Conservation (phyloP, 1,284 basidiomycete genomes). For the Irpex sp. region DNA sequence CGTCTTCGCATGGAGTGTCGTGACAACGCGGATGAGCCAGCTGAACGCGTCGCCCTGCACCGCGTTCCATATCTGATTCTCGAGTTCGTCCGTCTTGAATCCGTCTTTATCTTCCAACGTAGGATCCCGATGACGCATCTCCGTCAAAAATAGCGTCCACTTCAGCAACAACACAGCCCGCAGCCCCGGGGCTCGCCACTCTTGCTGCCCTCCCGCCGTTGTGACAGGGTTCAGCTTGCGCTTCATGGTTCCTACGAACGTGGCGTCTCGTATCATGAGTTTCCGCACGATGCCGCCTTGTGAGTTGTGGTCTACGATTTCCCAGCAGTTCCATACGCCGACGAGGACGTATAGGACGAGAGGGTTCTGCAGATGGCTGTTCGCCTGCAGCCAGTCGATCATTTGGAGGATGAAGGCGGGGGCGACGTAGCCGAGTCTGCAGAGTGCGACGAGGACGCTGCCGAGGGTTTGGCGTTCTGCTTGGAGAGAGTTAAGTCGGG, state of each 20-base stretch:
- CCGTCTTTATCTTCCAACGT: constrained; percentile 61
- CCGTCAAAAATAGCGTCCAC: constrained; percentile 84
- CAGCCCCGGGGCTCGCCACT: constrained; percentile 74
- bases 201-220: constrained; percentile 32
- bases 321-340: constrained; percentile 64
- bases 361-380: constrained; percentile 49
- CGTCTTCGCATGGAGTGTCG: constrained; percentile 48
- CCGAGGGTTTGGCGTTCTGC: constrained; percentile 70
- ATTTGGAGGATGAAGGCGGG: constrained; percentile 55
- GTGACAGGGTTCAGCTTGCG: constrained; percentile 36
- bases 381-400: constrained; percentile 62
- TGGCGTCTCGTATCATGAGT: constrained; percentile 40
- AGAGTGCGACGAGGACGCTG: constrained; percentile 56
- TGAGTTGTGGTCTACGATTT: constrained; percentile 57
- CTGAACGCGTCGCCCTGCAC: constrained; percentile 82
- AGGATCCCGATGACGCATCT: constrained; percentile 66
- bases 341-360: constrained; percentile 74
- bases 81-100: constrained; percentile 76
- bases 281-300: constrained; percentile 40
- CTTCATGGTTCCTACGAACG: constrained; percentile 52
- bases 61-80: constrained; percentile 77
- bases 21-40: constrained; percentile 60
- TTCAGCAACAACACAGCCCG: constrained; percentile 78
- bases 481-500: constrained; percentile 66
- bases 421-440: constrained; percentile 59